phyloP scores from a whole-genome alignment of 108 stramenopile genomes.

The Aurantiochytrium sp. region DNA sequence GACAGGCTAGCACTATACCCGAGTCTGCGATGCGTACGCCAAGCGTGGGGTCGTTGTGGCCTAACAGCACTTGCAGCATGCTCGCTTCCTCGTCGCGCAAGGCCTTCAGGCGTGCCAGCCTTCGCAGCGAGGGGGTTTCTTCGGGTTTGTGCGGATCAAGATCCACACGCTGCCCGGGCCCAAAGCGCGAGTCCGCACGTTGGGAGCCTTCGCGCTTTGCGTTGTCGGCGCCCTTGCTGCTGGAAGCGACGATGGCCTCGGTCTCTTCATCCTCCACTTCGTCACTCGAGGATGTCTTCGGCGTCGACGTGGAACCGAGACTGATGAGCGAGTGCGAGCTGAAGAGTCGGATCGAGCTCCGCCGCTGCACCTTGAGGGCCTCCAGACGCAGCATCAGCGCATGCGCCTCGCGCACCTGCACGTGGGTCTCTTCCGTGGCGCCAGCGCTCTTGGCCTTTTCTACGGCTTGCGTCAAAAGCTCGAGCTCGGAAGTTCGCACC shows the following conservation, averaged over 20 bases:
- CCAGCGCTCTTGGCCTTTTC: not conserved
- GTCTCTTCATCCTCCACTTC: not conserved
- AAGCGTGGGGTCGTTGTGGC: not conserved
- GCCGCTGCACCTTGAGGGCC: not conserved
- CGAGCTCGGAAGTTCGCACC: not conserved
- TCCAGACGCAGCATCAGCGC: not conserved
- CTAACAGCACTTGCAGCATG: not conserved
- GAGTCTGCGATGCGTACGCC: not conserved
- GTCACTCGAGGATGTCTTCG: not conserved
- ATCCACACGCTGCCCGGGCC: not conserved
- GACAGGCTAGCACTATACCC: too few species aligned
- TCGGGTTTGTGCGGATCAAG: not conserved
- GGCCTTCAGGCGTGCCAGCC: not conserved
- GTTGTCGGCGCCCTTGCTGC: too few species aligned
- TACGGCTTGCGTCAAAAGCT: not conserved
- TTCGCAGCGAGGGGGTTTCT: not conserved
- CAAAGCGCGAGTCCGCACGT: too few species aligned
- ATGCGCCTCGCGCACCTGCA: not conserved
- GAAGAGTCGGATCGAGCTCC: not conserved
- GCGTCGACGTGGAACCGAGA: not conserved
- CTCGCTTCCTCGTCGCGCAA: not conserved
- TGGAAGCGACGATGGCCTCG: too few species aligned
- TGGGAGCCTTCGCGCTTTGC: too few species aligned
- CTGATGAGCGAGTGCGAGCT: constrained; percentile 17
- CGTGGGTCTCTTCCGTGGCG: not conserved